A percentile compares a stretch with the other conserved stretches of the same genome.
Conservation (phyloP, 495 filamentous ascomycete species). For the Penicillium salamii region DNA sequence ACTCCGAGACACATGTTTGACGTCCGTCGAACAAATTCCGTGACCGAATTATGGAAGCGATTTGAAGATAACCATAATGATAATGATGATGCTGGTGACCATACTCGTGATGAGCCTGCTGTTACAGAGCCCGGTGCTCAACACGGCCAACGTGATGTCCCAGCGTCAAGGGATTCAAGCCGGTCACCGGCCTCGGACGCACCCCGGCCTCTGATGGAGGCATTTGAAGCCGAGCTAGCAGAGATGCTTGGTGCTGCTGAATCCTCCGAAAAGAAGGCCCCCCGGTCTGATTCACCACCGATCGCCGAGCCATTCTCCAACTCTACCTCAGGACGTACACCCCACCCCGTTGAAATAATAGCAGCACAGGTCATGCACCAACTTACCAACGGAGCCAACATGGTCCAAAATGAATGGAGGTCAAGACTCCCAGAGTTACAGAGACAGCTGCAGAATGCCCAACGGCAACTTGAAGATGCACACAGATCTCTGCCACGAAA, state of each 20-base stretch:
- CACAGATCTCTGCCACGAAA: constrained; percentile 41
- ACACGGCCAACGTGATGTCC: constrained; percentile 1
- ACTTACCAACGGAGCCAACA: constrained; percentile 33
- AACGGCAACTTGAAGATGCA: constrained; percentile 35
- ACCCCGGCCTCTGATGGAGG: constrained; percentile 40
- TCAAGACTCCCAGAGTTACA: constrained; percentile 40
- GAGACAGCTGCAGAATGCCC: constrained; percentile 38
- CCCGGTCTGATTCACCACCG: constrained; percentile 12
- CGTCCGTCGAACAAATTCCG: constrained; percentile 44
- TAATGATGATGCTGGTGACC: constrained; percentile 2
- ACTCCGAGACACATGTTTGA: constrained; percentile 46
- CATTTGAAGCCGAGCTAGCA: constrained; percentile 53
- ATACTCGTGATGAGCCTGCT: neutral
- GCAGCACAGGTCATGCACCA: constrained; percentile 30
- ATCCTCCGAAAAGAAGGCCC: constrained; percentile 11
- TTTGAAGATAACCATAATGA: constrained; percentile 18
- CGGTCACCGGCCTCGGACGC: constrained; percentile 10
- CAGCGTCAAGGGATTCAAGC: neutral
- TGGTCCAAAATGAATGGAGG: constrained; percentile 36
- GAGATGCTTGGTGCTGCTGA: constrained; percentile 34
- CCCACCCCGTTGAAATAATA: constrained; percentile 28
- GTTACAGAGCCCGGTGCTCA: neutral
- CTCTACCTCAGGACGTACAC: constrained; percentile 14
- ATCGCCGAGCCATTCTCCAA: constrained; percentile 11
- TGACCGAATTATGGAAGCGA: constrained; percentile 41